Percentiles rank a stretch among this genome's conserved stretches.
These are phyloP conservation scores for Passalora sequoiae DNA, from an alignment of 2,329 filamentous ascomycete species.

Conservation along the genomic window DNA sequence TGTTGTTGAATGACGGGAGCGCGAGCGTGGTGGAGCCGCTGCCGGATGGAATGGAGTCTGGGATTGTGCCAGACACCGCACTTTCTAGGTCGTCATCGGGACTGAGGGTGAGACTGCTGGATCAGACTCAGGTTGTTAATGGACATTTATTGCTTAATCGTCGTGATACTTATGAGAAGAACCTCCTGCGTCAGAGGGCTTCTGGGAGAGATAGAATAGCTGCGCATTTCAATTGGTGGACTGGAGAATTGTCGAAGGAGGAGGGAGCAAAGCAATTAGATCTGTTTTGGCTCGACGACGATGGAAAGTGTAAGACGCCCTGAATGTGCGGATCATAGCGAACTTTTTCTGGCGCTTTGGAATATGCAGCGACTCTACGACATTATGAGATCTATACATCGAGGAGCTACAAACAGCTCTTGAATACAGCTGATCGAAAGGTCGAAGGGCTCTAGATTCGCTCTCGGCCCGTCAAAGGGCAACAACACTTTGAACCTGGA, in stretches of 20 bases:
- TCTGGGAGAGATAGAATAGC: conserved; percentile 5
- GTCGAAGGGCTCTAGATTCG: no score
- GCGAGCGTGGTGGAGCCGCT: conserved; percentile 9
- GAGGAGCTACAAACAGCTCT: no score
- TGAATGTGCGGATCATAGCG: no score
- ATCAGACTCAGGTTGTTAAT: conserved; percentile 16
- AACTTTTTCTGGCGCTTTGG: no score
- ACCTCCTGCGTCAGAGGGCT: conserved; percentile 2
- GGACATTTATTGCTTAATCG: conserved; percentile 14
- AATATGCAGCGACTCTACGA: no score
- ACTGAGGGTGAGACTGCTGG: conserved; percentile 10
- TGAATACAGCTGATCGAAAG: no score
- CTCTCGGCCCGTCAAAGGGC: no score
- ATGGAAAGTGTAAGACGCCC: conserved; percentile 7
- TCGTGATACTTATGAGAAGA: conserved; percentile 1
- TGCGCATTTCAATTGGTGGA: conserved; percentile 14
- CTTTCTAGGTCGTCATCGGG: background rate
- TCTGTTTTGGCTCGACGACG: conserved; percentile 3
- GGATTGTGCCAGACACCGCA: conserved; percentile 5
- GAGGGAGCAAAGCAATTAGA: conserved; percentile 10
- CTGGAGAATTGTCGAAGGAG: conserved; percentile 7
- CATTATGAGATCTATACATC: no score
- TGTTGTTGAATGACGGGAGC: conserved; percentile 14
- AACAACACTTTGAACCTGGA: no score
- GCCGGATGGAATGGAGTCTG: conserved; percentile 9